phyloP scores from a whole-genome alignment of 1,284 basidiomycete genomes.

The Inonotus obliquus region DNA sequence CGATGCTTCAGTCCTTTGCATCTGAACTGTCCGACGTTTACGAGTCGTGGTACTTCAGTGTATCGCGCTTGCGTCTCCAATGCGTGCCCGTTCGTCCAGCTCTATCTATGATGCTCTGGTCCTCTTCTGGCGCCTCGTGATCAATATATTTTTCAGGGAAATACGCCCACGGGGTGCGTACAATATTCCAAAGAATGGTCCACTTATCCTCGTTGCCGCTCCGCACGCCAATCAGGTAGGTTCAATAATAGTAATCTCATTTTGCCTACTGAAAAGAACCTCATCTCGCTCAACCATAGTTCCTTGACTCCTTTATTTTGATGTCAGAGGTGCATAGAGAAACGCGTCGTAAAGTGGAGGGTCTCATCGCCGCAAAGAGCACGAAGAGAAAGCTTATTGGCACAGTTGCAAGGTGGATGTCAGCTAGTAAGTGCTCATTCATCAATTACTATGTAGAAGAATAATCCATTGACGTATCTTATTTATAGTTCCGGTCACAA shows the following conservation, averaged over 20 bases:
- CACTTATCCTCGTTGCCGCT: constrained; percentile 94
- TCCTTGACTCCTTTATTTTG: constrained; percentile 91
- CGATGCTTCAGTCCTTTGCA: too few species aligned
- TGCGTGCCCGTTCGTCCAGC: neutral
- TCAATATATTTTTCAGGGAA: constrained; percentile 97
- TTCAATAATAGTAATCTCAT: constrained; percentile 19
- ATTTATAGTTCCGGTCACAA: constrained; percentile 79
- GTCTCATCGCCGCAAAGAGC: constrained; percentile 91
- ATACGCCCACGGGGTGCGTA: constrained; percentile 92
- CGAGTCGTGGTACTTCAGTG: too few species aligned
- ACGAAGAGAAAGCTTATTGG: constrained; percentile 82
- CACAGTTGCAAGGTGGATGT: constrained; percentile 80
- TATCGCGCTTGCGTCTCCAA: neutral
- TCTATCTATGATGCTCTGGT: constrained; percentile 60
- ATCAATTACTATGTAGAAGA: neutral
- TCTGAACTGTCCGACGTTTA: too few species aligned
- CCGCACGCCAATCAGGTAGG: constrained; percentile 95
- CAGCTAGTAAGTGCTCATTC: constrained; percentile 68
- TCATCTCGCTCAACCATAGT: constrained; percentile 43
- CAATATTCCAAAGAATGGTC: constrained; percentile 89
- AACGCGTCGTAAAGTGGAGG: constrained; percentile 79
- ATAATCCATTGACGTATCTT: neutral
- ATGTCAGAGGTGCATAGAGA: constrained; percentile 86
- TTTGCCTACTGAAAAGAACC: neutral
- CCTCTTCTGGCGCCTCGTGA: constrained; percentile 78